Conservation (phyloP, 176 grass and related monocot species). For the Microstegium vimineum region DNA sequence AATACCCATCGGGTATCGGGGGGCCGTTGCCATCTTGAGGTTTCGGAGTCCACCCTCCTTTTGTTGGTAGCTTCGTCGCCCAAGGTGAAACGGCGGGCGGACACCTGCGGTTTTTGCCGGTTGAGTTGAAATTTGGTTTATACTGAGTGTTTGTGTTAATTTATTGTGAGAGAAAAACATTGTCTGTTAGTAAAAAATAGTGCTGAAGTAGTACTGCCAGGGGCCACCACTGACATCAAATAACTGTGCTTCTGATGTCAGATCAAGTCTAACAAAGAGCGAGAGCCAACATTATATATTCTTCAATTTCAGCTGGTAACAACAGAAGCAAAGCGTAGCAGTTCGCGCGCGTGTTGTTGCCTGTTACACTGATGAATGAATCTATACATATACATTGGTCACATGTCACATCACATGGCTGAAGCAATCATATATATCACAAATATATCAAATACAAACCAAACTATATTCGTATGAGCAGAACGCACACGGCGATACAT, state of each 20-base stretch:
- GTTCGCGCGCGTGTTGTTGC: no score
- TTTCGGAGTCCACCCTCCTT: not conserved
- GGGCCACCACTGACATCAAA: no score
- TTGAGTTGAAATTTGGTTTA: no score
- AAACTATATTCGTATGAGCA: not conserved
- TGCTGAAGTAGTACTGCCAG: no score
- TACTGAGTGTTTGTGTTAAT: no score
- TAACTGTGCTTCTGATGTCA: no score
- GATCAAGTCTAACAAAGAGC: not conserved
- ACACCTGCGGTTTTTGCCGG: not conserved
- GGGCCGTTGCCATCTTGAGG: no score
- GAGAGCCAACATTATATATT: not conserved
- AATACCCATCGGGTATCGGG: no score
- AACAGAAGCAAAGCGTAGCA: not conserved
- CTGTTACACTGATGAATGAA: not conserved
- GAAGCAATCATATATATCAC: not conserved
- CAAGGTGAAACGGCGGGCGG: not conserved
- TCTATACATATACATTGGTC: constrained; percentile 3
- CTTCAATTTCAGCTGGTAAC: not conserved
- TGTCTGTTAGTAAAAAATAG: no score
- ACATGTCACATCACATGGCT: no score
- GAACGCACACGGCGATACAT: not conserved
- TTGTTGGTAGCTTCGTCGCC: no score
- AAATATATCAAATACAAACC: not conserved
- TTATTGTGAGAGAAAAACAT: no score